phyloP scores from a whole-genome alignment of 106 monocot genomes.

The Narthecium ossifragum region DNA sequence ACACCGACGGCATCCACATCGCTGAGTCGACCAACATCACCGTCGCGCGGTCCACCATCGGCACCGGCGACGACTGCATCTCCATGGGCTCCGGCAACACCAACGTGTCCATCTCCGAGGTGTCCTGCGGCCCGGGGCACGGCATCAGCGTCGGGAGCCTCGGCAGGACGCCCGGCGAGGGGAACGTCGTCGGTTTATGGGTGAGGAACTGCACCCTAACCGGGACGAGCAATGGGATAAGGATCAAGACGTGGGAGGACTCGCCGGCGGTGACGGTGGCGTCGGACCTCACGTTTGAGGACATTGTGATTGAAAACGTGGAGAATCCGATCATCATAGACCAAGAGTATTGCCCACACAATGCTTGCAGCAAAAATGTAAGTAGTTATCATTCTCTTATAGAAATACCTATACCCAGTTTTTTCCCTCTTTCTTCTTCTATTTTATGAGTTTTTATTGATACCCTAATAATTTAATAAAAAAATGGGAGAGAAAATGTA shows the following conservation, averaged over 20 bases:
- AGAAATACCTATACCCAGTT: background rate
- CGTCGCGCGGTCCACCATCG: conserved; percentile 17
- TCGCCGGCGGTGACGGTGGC: background rate
- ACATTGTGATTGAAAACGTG: conserved; percentile 16
- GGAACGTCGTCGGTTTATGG: conserved; percentile 18
- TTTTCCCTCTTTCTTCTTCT: background rate
- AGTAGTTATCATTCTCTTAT: background rate
- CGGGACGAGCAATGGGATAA: conserved; percentile 28
- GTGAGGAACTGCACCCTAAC: conserved; percentile 37
- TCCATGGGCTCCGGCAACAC: conserved; percentile 23
- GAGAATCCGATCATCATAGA: conserved; percentile 32
- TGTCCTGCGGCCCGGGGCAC: conserved; percentile 41
- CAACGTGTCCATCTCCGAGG: conserved; percentile 1
- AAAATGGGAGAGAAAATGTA: no score
- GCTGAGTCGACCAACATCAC: conserved; percentile 15
- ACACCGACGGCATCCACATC: conserved; percentile 49
- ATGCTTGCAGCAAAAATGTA: conserved; percentile 12
- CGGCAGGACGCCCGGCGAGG: conserved; percentile 18
- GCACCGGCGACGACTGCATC: conserved; percentile 30
- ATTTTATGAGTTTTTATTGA: background rate
- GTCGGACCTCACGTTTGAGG: conserved; percentile 10
- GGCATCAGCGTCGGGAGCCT: conserved; percentile 55
- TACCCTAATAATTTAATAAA: no score
- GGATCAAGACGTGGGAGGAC: conserved; percentile 53
- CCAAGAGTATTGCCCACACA: conserved; percentile 29